Conservation (phyloP, 2,329 filamentous ascomycete species). For the Aspergillus sclerotialis region DNA sequence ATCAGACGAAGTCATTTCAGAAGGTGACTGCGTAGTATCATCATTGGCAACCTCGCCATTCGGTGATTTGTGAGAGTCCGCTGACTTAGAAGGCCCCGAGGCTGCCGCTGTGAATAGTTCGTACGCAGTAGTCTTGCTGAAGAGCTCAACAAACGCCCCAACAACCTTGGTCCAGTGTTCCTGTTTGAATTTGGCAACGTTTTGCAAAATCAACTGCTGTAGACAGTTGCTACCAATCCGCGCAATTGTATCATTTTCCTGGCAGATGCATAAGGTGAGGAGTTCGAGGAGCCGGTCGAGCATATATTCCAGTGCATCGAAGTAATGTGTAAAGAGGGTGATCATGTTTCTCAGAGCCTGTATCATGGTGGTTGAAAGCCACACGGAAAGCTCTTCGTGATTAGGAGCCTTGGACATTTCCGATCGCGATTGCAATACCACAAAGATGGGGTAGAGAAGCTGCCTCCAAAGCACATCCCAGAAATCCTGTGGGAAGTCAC, state of each 20-base stretch:
- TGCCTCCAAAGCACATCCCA: conserved; percentile 99
- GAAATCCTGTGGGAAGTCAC: conserved; percentile 86
- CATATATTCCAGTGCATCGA: conserved; percentile 94
- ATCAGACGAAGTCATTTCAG: conserved; percentile 12
- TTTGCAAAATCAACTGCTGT: conserved; percentile 92
- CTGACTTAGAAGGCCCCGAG: conserved; percentile 32
- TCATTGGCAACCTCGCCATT: conserved; percentile 25
- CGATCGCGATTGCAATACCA: conserved; percentile 90
- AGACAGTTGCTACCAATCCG: conserved; percentile 97
- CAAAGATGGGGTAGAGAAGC: conserved; percentile 94
- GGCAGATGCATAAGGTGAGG: conserved; percentile 90
- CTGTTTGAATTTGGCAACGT: conserved; percentile 81
- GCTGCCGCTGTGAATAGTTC: conserved; percentile 85
- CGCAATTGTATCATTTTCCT: conserved; percentile 97
- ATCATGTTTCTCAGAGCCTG: conserved; percentile 98
- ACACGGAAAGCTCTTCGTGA: conserved; percentile 94
- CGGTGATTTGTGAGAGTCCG: conserved; percentile 18
- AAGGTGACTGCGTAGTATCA: conserved; percentile 15
- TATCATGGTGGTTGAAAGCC: conserved; percentile 99
- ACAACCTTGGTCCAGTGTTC: conserved; percentile 94
- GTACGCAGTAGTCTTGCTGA: conserved; percentile 87
- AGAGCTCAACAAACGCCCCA: conserved; percentile 89
- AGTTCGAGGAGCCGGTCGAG: conserved; percentile 94
- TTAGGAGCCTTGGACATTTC: conserved; percentile 94
- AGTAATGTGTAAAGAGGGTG: conserved; percentile 96